phyloP scores from a whole-genome alignment of 345 rosid genomes.

The Toxicodendron radicans region DNA sequence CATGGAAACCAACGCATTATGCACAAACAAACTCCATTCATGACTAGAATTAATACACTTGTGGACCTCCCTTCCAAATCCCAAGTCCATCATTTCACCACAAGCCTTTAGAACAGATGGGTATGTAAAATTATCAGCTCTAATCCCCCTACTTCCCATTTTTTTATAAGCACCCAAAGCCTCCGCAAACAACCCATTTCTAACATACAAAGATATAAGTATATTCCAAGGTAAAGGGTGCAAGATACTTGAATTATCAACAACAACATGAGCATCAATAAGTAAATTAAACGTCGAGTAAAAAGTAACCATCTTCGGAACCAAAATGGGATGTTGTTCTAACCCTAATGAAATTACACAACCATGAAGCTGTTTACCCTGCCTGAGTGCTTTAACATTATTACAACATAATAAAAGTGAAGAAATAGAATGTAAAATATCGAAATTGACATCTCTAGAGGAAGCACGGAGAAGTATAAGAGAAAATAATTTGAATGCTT shows the following conservation, averaged over 20 bases:
- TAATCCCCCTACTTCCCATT: slow-evolving; percentile 56
- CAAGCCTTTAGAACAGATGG: slow-evolving; percentile 84
- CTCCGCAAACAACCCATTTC: slow-evolving; percentile 42
- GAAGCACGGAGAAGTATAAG: slow-evolving; percentile 35
- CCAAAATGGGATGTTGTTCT: slow-evolving; percentile 49
- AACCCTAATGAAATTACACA: slow-evolving; percentile 48
- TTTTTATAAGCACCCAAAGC: slow-evolving; percentile 47
- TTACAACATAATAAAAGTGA: slow-evolving; percentile 46
- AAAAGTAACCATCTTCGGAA: slow-evolving; percentile 61
- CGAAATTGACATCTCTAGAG: slow-evolving; percentile 19
- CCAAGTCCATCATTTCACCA: slow-evolving; percentile 52
- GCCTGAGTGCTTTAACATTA: slow-evolving; percentile 30
- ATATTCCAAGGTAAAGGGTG: slow-evolving; percentile 73
- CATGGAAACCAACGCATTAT: slow-evolving; percentile 77
- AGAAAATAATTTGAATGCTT: slow-evolving; percentile 44
- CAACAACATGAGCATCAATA: slow-evolving; percentile 36
- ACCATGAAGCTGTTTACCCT: slow-evolving; percentile 66
- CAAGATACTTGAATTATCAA: slow-evolving; percentile 39
- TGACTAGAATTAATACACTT: slow-evolving; percentile 38
- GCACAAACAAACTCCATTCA: slow-evolving; percentile 55
- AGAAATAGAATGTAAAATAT: slow-evolving; percentile 38
- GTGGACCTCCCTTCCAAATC: slow-evolving; percentile 60
- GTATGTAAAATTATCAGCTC: slow-evolving; percentile 72
- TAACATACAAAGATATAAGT: slow-evolving; percentile 52
- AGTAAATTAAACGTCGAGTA: slow-evolving; percentile 51